Percentiles rank a stretch among this genome's conserved stretches.
Evolutionary conservation across 2,329 filamentous ascomycete species (phyloP).

Genomic region (Fusarium sp.): DNA sequence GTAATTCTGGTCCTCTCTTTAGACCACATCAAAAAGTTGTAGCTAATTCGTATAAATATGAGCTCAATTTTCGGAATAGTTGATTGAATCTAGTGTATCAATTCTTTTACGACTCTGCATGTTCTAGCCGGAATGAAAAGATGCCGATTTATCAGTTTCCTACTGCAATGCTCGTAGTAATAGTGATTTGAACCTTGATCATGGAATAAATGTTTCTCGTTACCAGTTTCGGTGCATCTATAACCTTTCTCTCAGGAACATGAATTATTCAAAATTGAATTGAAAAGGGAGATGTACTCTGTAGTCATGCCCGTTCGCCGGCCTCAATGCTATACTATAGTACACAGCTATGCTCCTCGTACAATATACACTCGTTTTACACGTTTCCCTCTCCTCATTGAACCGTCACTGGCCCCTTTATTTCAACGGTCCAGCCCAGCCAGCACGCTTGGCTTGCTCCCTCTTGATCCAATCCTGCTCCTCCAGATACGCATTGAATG

Average conservation of each 20-base stretch:
- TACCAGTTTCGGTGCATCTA: neutral
- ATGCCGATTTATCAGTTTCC: too few species aligned
- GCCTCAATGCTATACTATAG: slow-evolving; percentile 43
- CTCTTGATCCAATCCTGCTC: slow-evolving; percentile 49
- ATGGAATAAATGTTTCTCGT: too few species aligned
- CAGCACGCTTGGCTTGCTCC: slow-evolving; percentile 48
- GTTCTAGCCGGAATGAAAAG: too few species aligned
- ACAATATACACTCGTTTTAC: slow-evolving; percentile 44
- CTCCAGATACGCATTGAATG: slow-evolving; percentile 52
- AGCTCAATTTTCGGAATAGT: neutral
- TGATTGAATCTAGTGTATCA: neutral
- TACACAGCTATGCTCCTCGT: slow-evolving; percentile 45
- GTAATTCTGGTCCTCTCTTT: neutral
- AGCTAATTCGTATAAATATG: neutral
- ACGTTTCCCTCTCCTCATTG: slow-evolving; percentile 12
- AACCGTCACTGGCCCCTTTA: slow-evolving; percentile 9
- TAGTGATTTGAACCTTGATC: too few species aligned
- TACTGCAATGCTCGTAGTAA: too few species aligned
- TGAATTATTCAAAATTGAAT: slow-evolving; percentile 26
- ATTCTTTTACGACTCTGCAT: too few species aligned
- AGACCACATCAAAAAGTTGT: neutral
- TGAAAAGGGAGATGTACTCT: slow-evolving; percentile 33
- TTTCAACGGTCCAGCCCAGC: slow-evolving; percentile 43
- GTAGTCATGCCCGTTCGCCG: slow-evolving; percentile 34
- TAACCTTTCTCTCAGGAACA: slow-evolving; percentile 1